These are phyloP conservation scores for Kodamaea ohmeri DNA, from an alignment of 1,139 yeast species.

Conservation along the genomic window DNA sequence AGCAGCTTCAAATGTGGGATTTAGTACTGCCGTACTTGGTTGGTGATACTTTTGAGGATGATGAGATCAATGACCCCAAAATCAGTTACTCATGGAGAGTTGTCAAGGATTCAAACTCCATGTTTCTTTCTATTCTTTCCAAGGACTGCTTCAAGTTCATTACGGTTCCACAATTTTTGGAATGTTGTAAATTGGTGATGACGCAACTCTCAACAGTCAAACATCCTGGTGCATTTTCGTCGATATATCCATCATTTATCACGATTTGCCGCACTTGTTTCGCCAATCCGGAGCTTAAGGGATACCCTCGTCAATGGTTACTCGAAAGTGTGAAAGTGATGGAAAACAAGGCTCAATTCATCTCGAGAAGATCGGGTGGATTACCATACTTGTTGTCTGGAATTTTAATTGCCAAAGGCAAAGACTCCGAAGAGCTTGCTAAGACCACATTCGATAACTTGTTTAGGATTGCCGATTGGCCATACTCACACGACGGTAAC, in stretches of 20 bases:
- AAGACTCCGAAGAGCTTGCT: slow-evolving; percentile 7
- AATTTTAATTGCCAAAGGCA: slow-evolving; percentile 50
- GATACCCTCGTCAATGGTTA: slow-evolving; percentile 53
- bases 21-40: slow-evolving; percentile 54
- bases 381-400: slow-evolving; percentile 78
- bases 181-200: slow-evolving; percentile 44
- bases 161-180: slow-evolving; percentile 13
- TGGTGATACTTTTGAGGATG: slow-evolving; percentile 46
- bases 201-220: slow-evolving; percentile 70
- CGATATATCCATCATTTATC: slow-evolving; percentile 77
- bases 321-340: slow-evolving; percentile 50
- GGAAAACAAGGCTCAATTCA: slow-evolving; percentile 57
- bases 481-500: slow-evolving; percentile 44
- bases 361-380: slow-evolving; percentile 91
- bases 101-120: slow-evolving; percentile 65
- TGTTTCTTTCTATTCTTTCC: slow-evolving; percentile 38
- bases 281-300: slow-evolving; percentile 24
- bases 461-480: slow-evolving; percentile 49
- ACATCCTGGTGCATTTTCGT: slow-evolving; percentile 89
- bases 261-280: slow-evolving; percentile 57
- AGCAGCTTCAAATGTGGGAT: slow-evolving; percentile 48
- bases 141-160: slow-evolving; percentile 21
- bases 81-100: slow-evolving; percentile 80
- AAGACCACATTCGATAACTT: slow-evolving; percentile 48
- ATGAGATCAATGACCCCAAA: slow-evolving; percentile 43